These are phyloP conservation scores for Cystobasidiaceae sp. DNA, from an alignment of 1,284 basidiomycete species.

Conservation along the genomic window DNA sequence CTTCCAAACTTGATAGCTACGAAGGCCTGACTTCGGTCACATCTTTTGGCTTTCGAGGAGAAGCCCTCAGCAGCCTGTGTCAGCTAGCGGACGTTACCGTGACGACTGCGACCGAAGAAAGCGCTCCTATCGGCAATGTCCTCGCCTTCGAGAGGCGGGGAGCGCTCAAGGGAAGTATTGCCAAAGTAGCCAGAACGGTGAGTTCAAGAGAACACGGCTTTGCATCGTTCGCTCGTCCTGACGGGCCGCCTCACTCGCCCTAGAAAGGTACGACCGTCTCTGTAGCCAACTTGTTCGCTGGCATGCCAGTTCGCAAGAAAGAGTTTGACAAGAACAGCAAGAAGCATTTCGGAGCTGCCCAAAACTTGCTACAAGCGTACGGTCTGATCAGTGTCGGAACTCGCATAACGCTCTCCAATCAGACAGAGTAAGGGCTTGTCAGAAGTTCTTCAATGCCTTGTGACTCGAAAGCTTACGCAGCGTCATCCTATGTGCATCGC, in stretches of 20 bases:
- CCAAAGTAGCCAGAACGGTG: conserved; percentile 47
- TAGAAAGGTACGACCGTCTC: conserved; percentile 83
- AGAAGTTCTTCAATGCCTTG: too few species aligned
- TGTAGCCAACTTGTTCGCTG: conserved; percentile 68
- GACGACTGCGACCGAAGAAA: conserved; percentile 64
- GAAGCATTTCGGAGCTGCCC: conserved; percentile 80
- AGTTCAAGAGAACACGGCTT: too few species aligned
- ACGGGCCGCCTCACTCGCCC: too few species aligned
- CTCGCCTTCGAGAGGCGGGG: conserved; percentile 67
- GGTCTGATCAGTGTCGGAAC: conserved; percentile 69
- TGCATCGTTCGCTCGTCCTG: too few species aligned
- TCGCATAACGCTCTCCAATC: conserved; percentile 69
- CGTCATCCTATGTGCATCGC: background rate
- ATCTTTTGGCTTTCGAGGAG: conserved; percentile 94
- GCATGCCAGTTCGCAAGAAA: conserved; percentile 83
- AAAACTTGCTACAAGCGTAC: conserved; percentile 78
- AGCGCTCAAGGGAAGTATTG: conserved; percentile 32
- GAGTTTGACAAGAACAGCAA: conserved; percentile 86
- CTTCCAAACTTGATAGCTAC: conserved; percentile 80
- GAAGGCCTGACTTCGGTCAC: conserved; percentile 66
- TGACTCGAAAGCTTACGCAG: too few species aligned
- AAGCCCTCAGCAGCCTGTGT: conserved; percentile 89
- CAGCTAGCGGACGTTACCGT: conserved; percentile 72
- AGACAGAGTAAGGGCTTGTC: conserved; percentile 51
- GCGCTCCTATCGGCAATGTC: conserved; percentile 70